These are phyloP conservation scores for Cladosporium sp. DNA, from an alignment of 2,329 filamentous ascomycete species.

Conservation along the genomic window DNA sequence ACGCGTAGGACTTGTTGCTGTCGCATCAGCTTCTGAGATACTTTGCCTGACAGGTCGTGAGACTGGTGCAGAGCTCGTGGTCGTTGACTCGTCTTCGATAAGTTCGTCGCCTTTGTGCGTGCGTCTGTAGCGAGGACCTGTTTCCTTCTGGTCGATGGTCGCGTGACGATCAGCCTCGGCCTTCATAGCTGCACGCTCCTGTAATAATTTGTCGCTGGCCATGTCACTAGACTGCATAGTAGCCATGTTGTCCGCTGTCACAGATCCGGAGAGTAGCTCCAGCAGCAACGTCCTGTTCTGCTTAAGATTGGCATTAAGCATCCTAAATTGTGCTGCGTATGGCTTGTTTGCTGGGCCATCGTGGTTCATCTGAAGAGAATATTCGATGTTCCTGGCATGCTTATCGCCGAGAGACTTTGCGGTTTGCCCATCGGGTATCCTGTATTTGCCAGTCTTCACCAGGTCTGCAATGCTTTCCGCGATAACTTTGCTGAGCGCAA, in stretches of 20 bases:
- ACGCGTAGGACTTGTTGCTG: slow-evolving; percentile 22
- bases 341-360: slow-evolving; percentile 49
- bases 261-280: slow-evolving; percentile 66
- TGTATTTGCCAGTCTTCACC: slow-evolving; percentile 60
- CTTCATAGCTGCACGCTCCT: slow-evolving; percentile 70
- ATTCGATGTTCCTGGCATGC: slow-evolving; percentile 75
- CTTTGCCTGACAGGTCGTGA: slow-evolving; percentile 36
- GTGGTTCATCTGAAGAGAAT: slow-evolving; percentile 55
- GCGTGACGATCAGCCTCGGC: slow-evolving; percentile 77
- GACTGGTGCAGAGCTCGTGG: slow-evolving; percentile 44
- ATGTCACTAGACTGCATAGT: slow-evolving; percentile 87
- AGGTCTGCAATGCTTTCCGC: slow-evolving; percentile 61
- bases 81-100: slow-evolving; percentile 66
- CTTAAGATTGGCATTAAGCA: slow-evolving; percentile 82
- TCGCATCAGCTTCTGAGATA: slow-evolving; percentile 28
- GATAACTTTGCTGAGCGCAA: slow-evolving; percentile 67
- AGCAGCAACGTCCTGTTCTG: slow-evolving; percentile 75
- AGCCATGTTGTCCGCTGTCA: slow-evolving; percentile 74
- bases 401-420: slow-evolving; percentile 62
- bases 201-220: slow-evolving; percentile 83
- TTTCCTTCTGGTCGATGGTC: slow-evolving; percentile 68
- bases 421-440: slow-evolving; percentile 60
- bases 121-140: slow-evolving; percentile 73
- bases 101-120: slow-evolving; percentile 96
- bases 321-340: slow-evolving; percentile 65